phyloP scores from a whole-genome alignment of 2,329 filamentous ascomycete species.

The Aaosphaeria pasadenensis region DNA sequence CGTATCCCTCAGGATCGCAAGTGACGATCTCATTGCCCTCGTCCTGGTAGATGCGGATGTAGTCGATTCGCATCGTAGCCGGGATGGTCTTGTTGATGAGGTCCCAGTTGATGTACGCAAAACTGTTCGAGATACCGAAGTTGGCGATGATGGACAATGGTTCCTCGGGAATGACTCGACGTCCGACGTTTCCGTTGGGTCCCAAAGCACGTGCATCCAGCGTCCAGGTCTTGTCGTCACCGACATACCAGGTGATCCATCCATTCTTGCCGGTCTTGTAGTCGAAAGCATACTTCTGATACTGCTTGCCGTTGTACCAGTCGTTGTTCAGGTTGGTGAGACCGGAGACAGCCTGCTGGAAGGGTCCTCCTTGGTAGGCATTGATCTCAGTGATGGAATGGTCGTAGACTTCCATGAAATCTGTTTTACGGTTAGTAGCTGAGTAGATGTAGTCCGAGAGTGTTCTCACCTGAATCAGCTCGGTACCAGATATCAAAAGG shows the following conservation, averaged over 20 bases:
- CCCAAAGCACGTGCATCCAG: conserved; percentile 58
- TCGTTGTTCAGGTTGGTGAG: conserved; percentile 55
- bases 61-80: conserved; percentile 66
- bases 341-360: conserved; percentile 54
- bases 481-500: conserved; percentile 70
- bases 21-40: conserved; percentile 57
- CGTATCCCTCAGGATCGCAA: conserved; percentile 66
- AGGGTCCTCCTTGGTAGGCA: conserved; percentile 53
- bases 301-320: conserved; percentile 56
- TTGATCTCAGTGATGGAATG: conserved; percentile 52
- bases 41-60: conserved; percentile 69
- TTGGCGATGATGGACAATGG: conserved; percentile 68
- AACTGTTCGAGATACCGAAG: conserved; percentile 67
- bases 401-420: conserved; percentile 66
- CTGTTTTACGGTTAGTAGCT: conserved; percentile 16
- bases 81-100: conserved; percentile 57
- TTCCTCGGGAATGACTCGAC: conserved; percentile 63
- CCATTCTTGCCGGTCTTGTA: conserved; percentile 57
- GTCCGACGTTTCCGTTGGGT: conserved; percentile 68
- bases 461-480: conserved; percentile 49
- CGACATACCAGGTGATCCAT: conserved; percentile 67
- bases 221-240: conserved; percentile 63
- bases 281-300: conserved; percentile 57
- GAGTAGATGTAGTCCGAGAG: background rate
- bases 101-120: conserved; percentile 59